Evolutionary conservation across 2,329 filamentous ascomycete species (phyloP).

Genomic region (Cytospora piceae): DNA sequence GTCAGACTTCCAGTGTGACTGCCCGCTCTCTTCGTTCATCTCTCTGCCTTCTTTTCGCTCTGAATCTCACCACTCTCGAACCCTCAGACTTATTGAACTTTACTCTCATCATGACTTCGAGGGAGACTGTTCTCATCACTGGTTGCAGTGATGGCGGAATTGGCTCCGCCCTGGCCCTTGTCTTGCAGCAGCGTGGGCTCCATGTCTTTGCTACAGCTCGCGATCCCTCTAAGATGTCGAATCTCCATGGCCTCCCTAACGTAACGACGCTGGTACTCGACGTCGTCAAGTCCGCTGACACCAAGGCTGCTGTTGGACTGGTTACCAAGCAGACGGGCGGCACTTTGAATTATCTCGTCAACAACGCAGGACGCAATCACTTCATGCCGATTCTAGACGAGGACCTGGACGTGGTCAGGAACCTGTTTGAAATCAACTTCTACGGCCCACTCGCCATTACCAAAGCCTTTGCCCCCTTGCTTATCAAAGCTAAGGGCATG

Average conservation of each 20-base stretch:
- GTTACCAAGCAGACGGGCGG: conserved; percentile 33
- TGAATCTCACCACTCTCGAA: not conserved
- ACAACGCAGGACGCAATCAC: conserved; percentile 37
- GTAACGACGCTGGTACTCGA: conserved; percentile 35
- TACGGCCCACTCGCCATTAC: conserved; percentile 37
- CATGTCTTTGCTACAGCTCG: conserved; percentile 38
- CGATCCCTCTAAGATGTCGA: conserved; percentile 34
- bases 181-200: conserved; percentile 34
- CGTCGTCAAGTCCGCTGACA: conserved; percentile 33
- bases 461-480: conserved; percentile 36
- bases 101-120: conserved; percentile 26
- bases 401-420: conserved; percentile 31
- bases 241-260: conserved; percentile 33
- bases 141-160: conserved; percentile 39
- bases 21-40: not conserved
- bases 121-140: conserved; percentile 38
- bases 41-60: too few relatives aligned
- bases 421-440: conserved; percentile 40
- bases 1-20: not conserved
- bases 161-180: conserved; percentile 34
- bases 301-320: conserved; percentile 32
- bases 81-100: not conserved
- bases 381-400: conserved; percentile 37
- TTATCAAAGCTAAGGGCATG: conserved; percentile 38
- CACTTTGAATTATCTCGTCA: conserved; percentile 35